These are phyloP conservation scores for Cercospora janseana DNA, from an alignment of 2,329 filamentous ascomycete species.

Conservation along the genomic window DNA sequence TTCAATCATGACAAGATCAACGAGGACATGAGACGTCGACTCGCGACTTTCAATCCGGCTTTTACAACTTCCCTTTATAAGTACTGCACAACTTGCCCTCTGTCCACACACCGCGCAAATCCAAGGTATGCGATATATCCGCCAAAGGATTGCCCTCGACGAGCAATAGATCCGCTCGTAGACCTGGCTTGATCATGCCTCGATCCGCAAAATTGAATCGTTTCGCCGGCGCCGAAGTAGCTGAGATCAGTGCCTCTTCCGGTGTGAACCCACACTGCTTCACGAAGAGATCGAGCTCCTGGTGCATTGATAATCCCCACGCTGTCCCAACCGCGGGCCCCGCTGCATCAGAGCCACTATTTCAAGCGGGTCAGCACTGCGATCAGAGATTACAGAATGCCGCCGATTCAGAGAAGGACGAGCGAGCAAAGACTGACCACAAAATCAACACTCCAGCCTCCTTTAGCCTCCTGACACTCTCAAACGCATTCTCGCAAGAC, in stretches of 20 bases:
- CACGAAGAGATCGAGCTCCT: constrained; percentile 46
- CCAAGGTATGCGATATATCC: constrained; percentile 43
- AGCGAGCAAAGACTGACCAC: constrained; percentile 34
- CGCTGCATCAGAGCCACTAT: constrained; percentile 45
- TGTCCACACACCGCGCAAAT: constrained; percentile 48
- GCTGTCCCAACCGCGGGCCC: constrained; percentile 46
- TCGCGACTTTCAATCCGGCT: not conserved
- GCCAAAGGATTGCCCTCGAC: constrained; percentile 47
- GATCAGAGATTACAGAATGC: too few species aligned
- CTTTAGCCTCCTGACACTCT: constrained; percentile 42
- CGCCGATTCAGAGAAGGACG: too few species aligned
- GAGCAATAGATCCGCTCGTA: constrained; percentile 46
- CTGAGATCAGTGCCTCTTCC: constrained; percentile 42
- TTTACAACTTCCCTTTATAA: constrained; percentile 13
- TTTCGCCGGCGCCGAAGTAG: constrained; percentile 43
- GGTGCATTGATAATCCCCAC: constrained; percentile 45
- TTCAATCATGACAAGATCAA: too few species aligned
- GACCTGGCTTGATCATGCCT: constrained; percentile 41
- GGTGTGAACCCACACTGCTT: constrained; percentile 45
- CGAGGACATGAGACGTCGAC: too few species aligned
- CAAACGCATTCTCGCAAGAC: constrained; percentile 44
- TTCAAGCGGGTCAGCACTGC: not conserved
- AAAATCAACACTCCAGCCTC: constrained; percentile 44
- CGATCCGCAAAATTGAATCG: constrained; percentile 45
- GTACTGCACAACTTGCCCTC: constrained; percentile 34